Evolutionary conservation across 331 rosid species (phyloP).

Genomic region (Prunus yedoensis): DNA sequence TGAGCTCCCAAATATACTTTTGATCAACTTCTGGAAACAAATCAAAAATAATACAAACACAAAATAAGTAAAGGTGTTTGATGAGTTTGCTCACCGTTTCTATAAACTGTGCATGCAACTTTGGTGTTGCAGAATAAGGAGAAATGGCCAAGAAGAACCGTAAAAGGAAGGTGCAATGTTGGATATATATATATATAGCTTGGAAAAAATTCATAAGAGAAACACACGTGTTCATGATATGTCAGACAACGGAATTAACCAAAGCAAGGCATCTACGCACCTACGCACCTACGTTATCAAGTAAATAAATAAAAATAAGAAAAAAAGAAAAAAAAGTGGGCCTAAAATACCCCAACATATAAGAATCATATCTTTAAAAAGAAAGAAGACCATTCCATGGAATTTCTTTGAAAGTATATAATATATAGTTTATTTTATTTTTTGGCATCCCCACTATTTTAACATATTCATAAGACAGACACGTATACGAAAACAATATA

Average conservation of each 20-base stretch:
- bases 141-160: constrained; percentile 41
- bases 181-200: not conserved
- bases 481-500: not conserved
- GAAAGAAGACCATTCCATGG: not conserved
- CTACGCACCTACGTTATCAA: constrained; percentile 8
- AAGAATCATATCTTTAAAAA: constrained; percentile 18
- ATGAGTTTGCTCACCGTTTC: constrained; percentile 20
- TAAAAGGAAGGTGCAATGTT: not conserved
- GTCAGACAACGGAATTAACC: constrained; percentile 6
- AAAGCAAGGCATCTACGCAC: constrained; percentile 18
- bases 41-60: not conserved
- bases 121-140: not conserved
- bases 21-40: constrained; percentile 12
- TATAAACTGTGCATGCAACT: constrained; percentile 28
- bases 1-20: not conserved
- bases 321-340: not conserved
- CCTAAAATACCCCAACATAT: not conserved
- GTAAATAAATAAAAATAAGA: not conserved
- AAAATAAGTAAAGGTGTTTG: not conserved
- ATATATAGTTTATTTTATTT: not conserved
- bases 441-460: not conserved
- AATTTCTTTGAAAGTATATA: not conserved
- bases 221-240: constrained; percentile 16
- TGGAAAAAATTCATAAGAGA: not conserved
- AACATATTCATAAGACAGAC: not conserved